phyloP scores from a whole-genome alignment of 192 early-diverging fungal genomes.

The Coemansia sp. region DNA sequence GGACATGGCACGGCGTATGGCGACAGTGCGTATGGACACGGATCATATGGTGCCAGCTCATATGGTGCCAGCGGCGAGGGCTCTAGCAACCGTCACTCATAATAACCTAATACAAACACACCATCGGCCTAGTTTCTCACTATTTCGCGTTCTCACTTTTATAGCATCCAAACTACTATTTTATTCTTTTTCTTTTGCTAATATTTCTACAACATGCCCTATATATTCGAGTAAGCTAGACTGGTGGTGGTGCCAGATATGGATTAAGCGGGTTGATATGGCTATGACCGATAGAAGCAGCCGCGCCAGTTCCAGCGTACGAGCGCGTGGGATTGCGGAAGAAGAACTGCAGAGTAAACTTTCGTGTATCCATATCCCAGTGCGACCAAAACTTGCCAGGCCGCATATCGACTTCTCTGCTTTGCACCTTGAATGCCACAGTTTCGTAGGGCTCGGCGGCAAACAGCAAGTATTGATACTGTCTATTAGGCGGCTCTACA shows the following conservation, averaged over 20 bases:
- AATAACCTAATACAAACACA: neutral
- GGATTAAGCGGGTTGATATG: slow-evolving; percentile 39
- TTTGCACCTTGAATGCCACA: slow-evolving; percentile 93
- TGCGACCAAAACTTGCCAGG: slow-evolving; percentile 91
- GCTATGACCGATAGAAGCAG: neutral
- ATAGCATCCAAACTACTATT: neutral
- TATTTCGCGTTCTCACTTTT: neutral
- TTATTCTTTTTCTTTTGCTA: neutral
- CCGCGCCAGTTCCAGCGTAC: slow-evolving; percentile 18
- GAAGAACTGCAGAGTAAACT: slow-evolving; percentile 92
- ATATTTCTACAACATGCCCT: neutral
- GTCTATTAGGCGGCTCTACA: slow-evolving; percentile 82
- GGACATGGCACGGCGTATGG: slow-evolving; percentile 17
- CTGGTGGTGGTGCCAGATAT: slow-evolving; percentile 15
- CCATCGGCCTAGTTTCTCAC: neutral
- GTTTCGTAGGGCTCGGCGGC: slow-evolving; percentile 97
- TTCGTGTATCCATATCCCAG: slow-evolving; percentile 91
- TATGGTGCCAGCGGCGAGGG: slow-evolving; percentile 26
- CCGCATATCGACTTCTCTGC: slow-evolving; percentile 85
- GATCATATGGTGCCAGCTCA: slow-evolving; percentile 13
- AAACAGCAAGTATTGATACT: slow-evolving; percentile 92
- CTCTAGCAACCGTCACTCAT: neutral
- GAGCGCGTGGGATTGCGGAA: slow-evolving; percentile 53
- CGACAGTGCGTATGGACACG: slow-evolving; percentile 1
- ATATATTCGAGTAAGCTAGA: neutral